phyloP scores from a whole-genome alignment of 2,329 filamentous ascomycete genomes.

The Fusarium graminum region DNA sequence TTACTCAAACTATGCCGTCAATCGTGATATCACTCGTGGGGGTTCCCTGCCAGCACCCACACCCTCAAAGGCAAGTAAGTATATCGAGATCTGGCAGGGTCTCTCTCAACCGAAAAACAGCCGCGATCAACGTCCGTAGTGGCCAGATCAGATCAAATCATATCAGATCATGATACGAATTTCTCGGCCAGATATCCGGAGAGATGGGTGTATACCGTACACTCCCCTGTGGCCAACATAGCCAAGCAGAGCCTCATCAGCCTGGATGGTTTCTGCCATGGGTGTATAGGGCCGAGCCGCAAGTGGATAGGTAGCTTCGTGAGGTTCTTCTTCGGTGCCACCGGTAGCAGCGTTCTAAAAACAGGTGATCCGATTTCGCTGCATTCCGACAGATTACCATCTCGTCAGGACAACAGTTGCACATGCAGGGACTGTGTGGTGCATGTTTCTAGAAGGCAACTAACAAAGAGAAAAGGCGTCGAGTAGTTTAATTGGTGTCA shows the following conservation, averaged over 20 bases:
- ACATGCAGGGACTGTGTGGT: slow-evolving; percentile 19
- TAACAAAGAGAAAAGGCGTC: background rate
- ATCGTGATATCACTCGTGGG: slow-evolving; percentile 16
- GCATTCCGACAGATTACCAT: slow-evolving; percentile 2
- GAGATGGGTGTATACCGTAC: slow-evolving; percentile 10
- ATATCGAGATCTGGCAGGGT: slow-evolving; percentile 16
- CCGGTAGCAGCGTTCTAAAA: background rate
- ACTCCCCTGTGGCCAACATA: slow-evolving; percentile 9
- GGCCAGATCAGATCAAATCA: slow-evolving; percentile 30
- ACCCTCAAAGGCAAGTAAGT: slow-evolving; percentile 21
- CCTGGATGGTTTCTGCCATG: slow-evolving; percentile 1
- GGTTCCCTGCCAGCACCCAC: background rate
- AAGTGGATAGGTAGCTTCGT: slow-evolving; percentile 20
- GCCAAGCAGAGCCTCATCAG: slow-evolving; percentile 26
- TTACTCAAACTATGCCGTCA: background rate
- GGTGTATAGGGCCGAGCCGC: slow-evolving; percentile 30
- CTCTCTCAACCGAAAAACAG: slow-evolving; percentile 33
- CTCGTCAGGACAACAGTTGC: slow-evolving; percentile 5
- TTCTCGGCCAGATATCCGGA: slow-evolving; percentile 39
- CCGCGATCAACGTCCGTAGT: slow-evolving; percentile 27
- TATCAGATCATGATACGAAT: slow-evolving; percentile 38
- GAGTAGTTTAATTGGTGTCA: background rate
- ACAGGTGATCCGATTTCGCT: slow-evolving; percentile 15
- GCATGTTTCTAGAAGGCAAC: slow-evolving; percentile 4
- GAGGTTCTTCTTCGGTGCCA: slow-evolving; percentile 10